These are phyloP conservation scores for Cytospora piceae DNA, from an alignment of 2,329 filamentous ascomycete species.

Conservation along the genomic window DNA sequence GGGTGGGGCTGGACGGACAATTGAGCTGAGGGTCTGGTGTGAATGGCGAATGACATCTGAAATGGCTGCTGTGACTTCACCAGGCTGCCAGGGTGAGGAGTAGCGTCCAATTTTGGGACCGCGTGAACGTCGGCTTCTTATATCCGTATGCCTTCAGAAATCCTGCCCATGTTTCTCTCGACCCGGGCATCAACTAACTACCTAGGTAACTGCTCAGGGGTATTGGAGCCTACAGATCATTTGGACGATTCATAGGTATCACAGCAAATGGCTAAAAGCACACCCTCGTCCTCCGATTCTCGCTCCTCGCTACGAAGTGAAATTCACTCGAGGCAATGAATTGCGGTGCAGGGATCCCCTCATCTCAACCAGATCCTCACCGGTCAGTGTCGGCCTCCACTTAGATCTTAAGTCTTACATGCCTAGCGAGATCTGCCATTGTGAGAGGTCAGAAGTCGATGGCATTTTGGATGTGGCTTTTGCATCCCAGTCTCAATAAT, in stretches of 20 bases:
- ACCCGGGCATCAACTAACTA: neutral
- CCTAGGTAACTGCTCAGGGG: too few species aligned
- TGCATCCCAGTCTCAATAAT: neutral
- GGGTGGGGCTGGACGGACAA: neutral
- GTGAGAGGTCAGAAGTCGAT: neutral
- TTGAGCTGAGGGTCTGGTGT: neutral
- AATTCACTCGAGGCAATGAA: neutral
- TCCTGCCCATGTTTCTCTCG: neutral
- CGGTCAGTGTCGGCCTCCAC: slow-evolving; percentile 1
- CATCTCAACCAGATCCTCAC: neutral
- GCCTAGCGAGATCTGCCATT: slow-evolving; percentile 3
- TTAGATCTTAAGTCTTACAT: neutral
- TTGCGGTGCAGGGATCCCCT: neutral
- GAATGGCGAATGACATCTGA: neutral
- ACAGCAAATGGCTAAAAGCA: neutral
- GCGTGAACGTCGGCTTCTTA: neutral
- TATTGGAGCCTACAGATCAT: neutral
- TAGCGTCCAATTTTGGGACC: too few species aligned
- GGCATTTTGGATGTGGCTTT: neutral
- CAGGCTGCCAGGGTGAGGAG: too few species aligned
- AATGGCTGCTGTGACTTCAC: neutral
- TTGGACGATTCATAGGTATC: neutral
- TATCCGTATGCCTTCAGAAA: neutral
- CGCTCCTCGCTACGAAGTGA: neutral
- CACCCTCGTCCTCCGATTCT: neutral